phyloP scores from a whole-genome alignment of 2,329 filamentous ascomycete species.

The Hypoxylon sp. region DNA sequence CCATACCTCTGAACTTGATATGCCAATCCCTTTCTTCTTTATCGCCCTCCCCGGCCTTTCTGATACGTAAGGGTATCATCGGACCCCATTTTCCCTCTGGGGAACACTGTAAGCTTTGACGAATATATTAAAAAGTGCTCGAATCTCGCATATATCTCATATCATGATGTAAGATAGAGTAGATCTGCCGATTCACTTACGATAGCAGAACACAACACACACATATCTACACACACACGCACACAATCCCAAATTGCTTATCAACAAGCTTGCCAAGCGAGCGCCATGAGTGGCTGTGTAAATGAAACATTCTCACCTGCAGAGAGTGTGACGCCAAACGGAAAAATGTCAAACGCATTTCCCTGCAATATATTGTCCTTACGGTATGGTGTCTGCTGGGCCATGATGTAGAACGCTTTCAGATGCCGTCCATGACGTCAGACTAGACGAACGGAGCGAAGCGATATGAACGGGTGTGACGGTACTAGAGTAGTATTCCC shows the following conservation, averaged over 20 bases:
- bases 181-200: slow-evolving; percentile 29
- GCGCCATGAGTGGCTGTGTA: slow-evolving; percentile 33
- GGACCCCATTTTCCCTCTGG: slow-evolving; percentile 10
- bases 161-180: slow-evolving; percentile 33
- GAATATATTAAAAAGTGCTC: not conserved
- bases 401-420: slow-evolving; percentile 3
- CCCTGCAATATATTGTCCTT: not conserved
- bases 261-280: slow-evolving; percentile 21
- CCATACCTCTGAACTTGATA: slow-evolving; percentile 10
- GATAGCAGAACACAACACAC: slow-evolving; percentile 9
- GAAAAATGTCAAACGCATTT: slow-evolving; percentile 11
- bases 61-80: slow-evolving; percentile 25
- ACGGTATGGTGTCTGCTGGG: not conserved
- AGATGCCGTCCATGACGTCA: slow-evolving; percentile 35
- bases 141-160: slow-evolving; percentile 16
- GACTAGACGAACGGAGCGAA: slow-evolving; percentile 6
- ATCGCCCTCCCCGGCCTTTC: slow-evolving; percentile 16
- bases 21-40: slow-evolving; percentile 12
- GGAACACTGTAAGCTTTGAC: not conserved
- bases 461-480: slow-evolving; percentile 17
- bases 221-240: no score
- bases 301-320: slow-evolving; percentile 18
- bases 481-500: slow-evolving; percentile 18
- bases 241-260: slow-evolving; percentile 10
- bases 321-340: slow-evolving; percentile 21